Base-by-base conservation (phyloP, 2,329 filamentous ascomycete genomes). In the Beauveria australis region DNA sequence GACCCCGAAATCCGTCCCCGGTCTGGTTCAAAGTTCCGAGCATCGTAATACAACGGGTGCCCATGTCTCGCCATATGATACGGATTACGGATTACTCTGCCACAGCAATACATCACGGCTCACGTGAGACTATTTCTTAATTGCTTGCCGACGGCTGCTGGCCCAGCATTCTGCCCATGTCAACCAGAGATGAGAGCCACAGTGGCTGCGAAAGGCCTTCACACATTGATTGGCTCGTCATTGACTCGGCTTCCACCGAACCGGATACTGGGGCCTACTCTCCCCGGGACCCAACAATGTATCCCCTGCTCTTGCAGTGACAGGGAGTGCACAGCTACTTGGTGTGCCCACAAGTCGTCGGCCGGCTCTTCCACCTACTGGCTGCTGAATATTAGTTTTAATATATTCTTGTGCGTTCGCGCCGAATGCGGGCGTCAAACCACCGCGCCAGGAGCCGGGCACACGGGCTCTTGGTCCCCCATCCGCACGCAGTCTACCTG, bases 211-310 rank as follows among this genome's bases (percentile, higher is more conserved):
- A 43, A 44, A 59, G 37, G 19, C 4, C 18, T 16, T 41, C 10
- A 16, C n/a, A n/a, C 33, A 52, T 52, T 51, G 46, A 52, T 52
- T 51, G 46, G 46, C 47, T 43, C 33, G 46, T 52, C 46, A 51
- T 52, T 18, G 46, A 59, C 37, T 59, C 56, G 56, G 56, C 56
- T 59, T 22, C 46, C 56, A 52, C 47, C 56, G 56, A 59, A 40
- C 56, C 56, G 56, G 56, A 44, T 52, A 51, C 47, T 59, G 47
- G 56, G 37, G 47, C 37, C 44, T 49, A n/a, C 28, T 30, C 56
- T 59, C 56, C 56, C 56, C 56, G 47, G 46, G 55, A 41, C 54
- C 54, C 54, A 51, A 37, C 56, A 52, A 28, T 48, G 22, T 49
- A 22, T 22, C 55, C 47, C 55, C 37, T 41, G 18, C 30, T 28